phyloP scores from a whole-genome alignment of 2,329 filamentous ascomycete genomes.

The Fusarium goolgardi region DNA sequence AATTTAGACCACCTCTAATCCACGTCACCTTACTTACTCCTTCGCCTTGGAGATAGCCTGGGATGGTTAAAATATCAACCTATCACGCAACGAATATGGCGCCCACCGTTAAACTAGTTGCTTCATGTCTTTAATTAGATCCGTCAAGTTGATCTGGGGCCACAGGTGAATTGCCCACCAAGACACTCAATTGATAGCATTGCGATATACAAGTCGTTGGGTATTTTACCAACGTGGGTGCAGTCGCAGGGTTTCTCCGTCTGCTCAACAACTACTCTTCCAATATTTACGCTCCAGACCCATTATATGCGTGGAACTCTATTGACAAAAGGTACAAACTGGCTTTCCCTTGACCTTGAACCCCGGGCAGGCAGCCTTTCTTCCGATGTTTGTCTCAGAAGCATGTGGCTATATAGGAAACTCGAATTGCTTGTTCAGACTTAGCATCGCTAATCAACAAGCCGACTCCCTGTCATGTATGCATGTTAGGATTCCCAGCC shows the following conservation, averaged over 20 bases:
- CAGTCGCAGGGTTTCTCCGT: not conserved
- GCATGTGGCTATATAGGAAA: conserved; percentile 31
- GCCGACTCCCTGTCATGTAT: conserved; percentile 30
- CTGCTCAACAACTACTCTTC: not conserved
- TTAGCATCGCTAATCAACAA: conserved; percentile 31
- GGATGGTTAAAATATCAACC: conserved; percentile 7
- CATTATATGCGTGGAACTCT: conserved; percentile 2
- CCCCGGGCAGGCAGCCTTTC: conserved; percentile 12
- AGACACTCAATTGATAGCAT: not conserved
- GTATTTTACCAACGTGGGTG: conserved; percentile 9
- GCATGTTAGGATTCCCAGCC: conserved; percentile 22
- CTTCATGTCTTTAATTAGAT: conserved; percentile 23
- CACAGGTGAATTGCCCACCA: conserved; percentile 6
- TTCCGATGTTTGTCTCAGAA: conserved; percentile 40
- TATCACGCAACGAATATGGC: not conserved
- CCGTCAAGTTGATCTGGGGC: conserved; percentile 8
- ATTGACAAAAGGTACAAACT: conserved; percentile 8
- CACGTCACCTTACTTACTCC: conserved; percentile 33
- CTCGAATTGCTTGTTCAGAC: conserved; percentile 34
- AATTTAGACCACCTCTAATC: conserved; percentile 24
- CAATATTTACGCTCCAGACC: not conserved
- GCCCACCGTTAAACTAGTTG: conserved; percentile 13
- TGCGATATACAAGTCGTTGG: not conserved
- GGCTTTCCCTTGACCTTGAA: not conserved
- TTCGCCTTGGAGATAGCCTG: conserved; percentile 2